A percentile compares a stretch with the other conserved stretches of the same genome.
phyloP scores from a whole-genome alignment of 2,329 filamentous ascomycete genomes.

The Septoria petroselini region DNA sequence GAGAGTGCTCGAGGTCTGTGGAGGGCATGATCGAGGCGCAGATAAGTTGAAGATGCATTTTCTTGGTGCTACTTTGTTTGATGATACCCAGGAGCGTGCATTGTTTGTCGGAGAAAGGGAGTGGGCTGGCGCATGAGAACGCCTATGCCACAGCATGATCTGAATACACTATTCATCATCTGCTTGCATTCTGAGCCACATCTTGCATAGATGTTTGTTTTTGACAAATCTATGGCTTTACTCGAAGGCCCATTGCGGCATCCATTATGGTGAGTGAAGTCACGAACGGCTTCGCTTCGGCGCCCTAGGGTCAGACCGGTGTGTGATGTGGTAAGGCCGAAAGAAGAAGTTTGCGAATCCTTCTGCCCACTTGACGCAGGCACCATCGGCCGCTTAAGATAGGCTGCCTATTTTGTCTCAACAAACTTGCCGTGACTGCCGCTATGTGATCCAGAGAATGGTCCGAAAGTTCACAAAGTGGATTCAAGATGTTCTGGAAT shows the following conservation, averaged over 20 bases:
- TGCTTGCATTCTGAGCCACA: not conserved
- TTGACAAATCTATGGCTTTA: no score
- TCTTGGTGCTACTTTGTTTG: slow-evolving; percentile 33
- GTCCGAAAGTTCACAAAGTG: not conserved
- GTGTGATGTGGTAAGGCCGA: not conserved
- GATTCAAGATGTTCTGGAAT: not conserved
- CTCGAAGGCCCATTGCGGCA: no score
- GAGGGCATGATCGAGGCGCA: slow-evolving; percentile 19
- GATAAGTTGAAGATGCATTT: slow-evolving; percentile 27
- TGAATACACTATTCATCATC: no score
- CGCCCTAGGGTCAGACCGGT: not conserved
- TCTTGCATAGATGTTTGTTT: no score
- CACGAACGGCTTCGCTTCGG: not conserved
- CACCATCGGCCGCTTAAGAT: slow-evolving; percentile 7
- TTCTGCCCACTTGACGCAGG: slow-evolving; percentile 8
- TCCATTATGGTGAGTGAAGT: no score
- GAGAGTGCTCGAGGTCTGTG: slow-evolving; percentile 33
- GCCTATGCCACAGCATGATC: no score
- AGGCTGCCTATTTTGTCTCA: not conserved
- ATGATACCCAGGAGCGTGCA: slow-evolving; percentile 23
- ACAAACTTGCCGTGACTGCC: not conserved
- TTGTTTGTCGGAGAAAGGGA: slow-evolving; percentile 27
- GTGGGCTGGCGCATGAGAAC: slow-evolving; percentile 9
- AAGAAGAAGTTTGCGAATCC: not conserved
- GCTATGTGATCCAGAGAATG: not conserved